Base-by-base conservation (phyloP, 805 yeast species). In the Monosporozyma servazzii region DNA sequence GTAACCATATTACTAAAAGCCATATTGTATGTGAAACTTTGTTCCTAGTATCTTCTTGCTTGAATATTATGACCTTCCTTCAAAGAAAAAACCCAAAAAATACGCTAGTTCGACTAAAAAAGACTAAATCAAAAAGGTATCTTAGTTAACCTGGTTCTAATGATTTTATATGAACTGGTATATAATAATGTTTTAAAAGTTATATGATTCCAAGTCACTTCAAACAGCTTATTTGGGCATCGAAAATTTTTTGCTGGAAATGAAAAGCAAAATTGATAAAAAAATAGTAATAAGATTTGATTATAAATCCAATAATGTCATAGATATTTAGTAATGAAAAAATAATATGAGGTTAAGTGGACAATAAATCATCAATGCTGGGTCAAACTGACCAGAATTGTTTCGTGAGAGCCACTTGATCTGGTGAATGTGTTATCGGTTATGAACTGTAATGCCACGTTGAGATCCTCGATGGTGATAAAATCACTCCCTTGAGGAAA, bases 371-470 rank as follows among this genome's bases (percentile, higher is more conserved):
- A 25, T 25, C 27, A 7, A 25, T 7, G n/a, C 3, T 33, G 37
- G 13, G 37, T 33, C 37, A 33, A 25, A 25, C 48, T 29, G 9
- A 63, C 65, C 30, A 63, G 43, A 11, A 63, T 58, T 5, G 59
- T 59, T 31, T 62, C 65, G 11, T 54, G 56, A 21, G 57, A 51
- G 53, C 55, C 15, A 6, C 65, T 57, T 3, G 48, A 15, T 51
- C 67, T 58, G 5, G 63, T 58, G 45, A 61, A 62, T 2, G 62
- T 53, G 43, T 57, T 54, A 3, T 48, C 46, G 13, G 37, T 13
- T 6, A 62, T 48, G 43, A 61, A 64, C 3, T 48, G 47, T 27
- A 53, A 48, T 3, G 61, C 66, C 6, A 15, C 18, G 18, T 51
- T 25, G 1, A 55, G 47, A 17, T 59, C 56, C 15, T 46, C 27